phyloP scores from a whole-genome alignment of 164 flowering plant species.

The Berberis thunbergii region DNA sequence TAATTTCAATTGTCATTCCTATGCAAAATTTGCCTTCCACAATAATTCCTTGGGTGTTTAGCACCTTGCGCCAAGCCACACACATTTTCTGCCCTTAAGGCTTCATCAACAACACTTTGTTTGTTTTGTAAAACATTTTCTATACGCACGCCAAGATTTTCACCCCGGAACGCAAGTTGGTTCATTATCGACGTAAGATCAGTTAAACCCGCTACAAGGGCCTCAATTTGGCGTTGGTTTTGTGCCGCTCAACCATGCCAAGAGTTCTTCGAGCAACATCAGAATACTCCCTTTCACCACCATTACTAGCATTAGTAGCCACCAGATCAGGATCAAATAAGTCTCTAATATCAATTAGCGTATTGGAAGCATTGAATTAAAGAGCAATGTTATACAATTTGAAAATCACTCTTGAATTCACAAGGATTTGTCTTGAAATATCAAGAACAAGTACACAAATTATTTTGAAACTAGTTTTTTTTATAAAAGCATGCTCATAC shows the following conservation, averaged over 20 bases:
- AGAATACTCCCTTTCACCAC: not conserved
- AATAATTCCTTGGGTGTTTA: not conserved
- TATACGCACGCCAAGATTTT: not conserved
- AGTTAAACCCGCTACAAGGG: not conserved
- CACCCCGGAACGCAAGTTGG: not conserved
- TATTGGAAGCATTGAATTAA: not conserved
- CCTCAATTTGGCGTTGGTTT: not conserved
- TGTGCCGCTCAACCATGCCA: not conserved
- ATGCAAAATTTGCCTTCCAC: not conserved
- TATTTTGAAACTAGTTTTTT: too few relatives aligned
- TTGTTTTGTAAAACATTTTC: not conserved
- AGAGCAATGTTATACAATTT: not conserved
- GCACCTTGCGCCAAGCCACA: not conserved
- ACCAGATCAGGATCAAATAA: not conserved
- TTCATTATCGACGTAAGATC: not conserved
- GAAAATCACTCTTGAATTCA: not conserved
- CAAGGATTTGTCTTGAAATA: not conserved
- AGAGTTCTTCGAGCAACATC: not conserved
- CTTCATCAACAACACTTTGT: not conserved
- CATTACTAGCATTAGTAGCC: not conserved
- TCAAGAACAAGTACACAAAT: not conserved
- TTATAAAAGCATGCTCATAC: too few relatives aligned
- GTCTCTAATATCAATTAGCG: not conserved
- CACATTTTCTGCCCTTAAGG: not conserved
- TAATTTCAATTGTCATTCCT: not conserved